Percentiles rank a stretch among this genome's conserved stretches.
Evolutionary conservation across 1,284 basidiomycete genomes (phyloP).

Genomic region (Austroboletus niveus): DNA sequence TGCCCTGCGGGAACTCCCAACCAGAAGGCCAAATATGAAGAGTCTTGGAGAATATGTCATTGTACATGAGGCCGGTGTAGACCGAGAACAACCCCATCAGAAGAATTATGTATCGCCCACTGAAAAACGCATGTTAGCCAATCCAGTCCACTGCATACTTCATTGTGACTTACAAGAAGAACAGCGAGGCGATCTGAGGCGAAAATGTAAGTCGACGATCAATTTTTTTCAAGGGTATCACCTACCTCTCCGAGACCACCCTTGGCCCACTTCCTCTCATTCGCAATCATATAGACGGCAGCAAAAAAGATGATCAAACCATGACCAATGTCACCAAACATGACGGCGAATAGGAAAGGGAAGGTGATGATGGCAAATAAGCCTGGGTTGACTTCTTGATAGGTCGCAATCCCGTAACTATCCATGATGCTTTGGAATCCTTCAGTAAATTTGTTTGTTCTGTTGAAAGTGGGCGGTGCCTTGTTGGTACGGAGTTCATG

Average conservation of each 20-base stretch:
- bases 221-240: constrained; percentile 9
- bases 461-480: constrained; percentile 93
- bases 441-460: constrained; percentile 96
- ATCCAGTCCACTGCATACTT: constrained; percentile 6
- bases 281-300: constrained; percentile 82
- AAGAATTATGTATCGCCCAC: constrained; percentile 97
- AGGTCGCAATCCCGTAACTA: constrained; percentile 92
- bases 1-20: constrained; percentile 74
- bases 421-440: constrained; percentile 99
- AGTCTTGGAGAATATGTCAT: constrained; percentile 97
- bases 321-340: constrained; percentile 99
- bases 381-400: constrained; percentile 98
- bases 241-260: constrained; percentile 76
- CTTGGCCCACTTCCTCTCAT: constrained; percentile 81
- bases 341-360: constrained; percentile 98
- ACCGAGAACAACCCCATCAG: constrained; percentile 96
- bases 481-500: constrained; percentile 89
- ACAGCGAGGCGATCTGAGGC: constrained; percentile 77
- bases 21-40: constrained; percentile 88
- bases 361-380: constrained; percentile 93
- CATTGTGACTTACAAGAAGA: constrained; percentile 79
- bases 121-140: constrained; percentile 34
- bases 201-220: constrained; percentile 13
- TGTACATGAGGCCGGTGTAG: constrained; percentile 97
- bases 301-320: constrained; percentile 81